phyloP scores from a whole-genome alignment of 139 green algal genomes.

The Coccomyxa sp. region DNA sequence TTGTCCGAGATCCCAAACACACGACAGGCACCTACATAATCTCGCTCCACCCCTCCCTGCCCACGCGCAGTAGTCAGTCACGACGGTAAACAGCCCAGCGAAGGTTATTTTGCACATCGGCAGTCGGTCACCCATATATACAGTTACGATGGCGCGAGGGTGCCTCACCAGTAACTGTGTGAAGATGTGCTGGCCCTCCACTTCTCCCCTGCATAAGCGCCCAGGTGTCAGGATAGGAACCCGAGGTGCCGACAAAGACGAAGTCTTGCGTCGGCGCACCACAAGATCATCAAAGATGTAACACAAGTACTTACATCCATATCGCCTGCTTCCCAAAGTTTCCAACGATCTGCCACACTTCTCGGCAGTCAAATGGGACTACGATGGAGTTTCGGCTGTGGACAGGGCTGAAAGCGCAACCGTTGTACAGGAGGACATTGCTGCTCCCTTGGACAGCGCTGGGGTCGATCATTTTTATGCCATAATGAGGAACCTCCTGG shows the following conservation, averaged over 20 bases:
- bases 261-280: background rate
- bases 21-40: slow-evolving; percentile 11
- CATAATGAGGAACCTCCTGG: no score
- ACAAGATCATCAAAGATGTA: background rate
- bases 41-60: slow-evolving; percentile 3
- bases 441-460: no score
- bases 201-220: background rate
- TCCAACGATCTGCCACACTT: slow-evolving; percentile 1
- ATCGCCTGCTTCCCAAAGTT: slow-evolving; percentile 5
- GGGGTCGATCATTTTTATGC: no score
- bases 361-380: background rate
- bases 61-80: background rate
- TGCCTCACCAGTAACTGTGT: slow-evolving; percentile 11
- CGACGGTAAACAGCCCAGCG: no score
- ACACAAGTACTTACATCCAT: slow-evolving; percentile 7
- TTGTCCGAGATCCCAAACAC: slow-evolving; percentile 15
- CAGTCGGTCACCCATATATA: no score
- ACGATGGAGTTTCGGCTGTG: no score
- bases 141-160: no score
- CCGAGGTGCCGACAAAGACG: background rate
- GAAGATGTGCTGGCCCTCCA: slow-evolving; percentile 15
- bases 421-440: no score
- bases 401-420: no score
- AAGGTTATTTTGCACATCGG: no score
- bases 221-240: background rate